phyloP scores from a whole-genome alignment of 1,284 basidiomycete genomes.

The Ustilago lituana region DNA sequence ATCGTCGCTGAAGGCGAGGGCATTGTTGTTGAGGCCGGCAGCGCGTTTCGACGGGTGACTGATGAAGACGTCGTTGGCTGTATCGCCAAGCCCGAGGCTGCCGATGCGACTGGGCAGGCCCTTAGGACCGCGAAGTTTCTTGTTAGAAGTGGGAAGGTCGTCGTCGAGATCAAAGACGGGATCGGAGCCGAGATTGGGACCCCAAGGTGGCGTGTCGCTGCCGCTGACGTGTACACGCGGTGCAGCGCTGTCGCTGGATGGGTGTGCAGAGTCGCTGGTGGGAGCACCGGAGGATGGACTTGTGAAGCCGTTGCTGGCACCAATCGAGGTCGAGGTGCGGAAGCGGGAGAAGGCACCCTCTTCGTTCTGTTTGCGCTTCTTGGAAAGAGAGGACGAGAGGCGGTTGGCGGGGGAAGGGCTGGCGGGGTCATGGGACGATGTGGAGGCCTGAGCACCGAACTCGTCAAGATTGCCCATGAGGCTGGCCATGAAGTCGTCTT shows the following conservation, averaged over 20 bases:
- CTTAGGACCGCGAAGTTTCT: conserved; percentile 45
- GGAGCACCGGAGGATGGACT: conserved; percentile 44
- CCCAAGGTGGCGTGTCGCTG: conserved; percentile 62
- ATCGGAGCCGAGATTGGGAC: conserved; percentile 46
- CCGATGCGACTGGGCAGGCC: conserved; percentile 43
- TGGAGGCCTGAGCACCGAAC: conserved; percentile 29
- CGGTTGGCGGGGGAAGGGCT: conserved; percentile 37
- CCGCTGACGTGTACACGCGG: conserved; percentile 56
- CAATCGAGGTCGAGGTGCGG: conserved; percentile 22
- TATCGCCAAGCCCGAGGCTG: conserved; percentile 40
- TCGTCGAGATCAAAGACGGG: conserved; percentile 46
- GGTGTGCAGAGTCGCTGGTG: conserved; percentile 43
- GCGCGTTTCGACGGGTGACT: conserved; percentile 41
- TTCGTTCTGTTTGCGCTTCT: conserved; percentile 43
- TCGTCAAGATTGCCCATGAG: conserved; percentile 61
- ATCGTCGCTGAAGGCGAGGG: conserved; percentile 47
- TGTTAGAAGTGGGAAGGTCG: conserved; percentile 34
- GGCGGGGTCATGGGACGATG: conserved; percentile 42
- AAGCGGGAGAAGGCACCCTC: conserved; percentile 39
- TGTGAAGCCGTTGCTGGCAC: conserved; percentile 39
- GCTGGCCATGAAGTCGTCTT: conserved; percentile 65
- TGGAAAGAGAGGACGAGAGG: conserved; percentile 25
- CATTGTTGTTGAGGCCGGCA: conserved; percentile 48
- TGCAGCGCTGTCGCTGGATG: conserved; percentile 39
- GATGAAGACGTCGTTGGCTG: conserved; percentile 35